These are phyloP conservation scores for Xanthoconium separans DNA, from an alignment of 1,284 basidiomycete species.

Conservation along the genomic window DNA sequence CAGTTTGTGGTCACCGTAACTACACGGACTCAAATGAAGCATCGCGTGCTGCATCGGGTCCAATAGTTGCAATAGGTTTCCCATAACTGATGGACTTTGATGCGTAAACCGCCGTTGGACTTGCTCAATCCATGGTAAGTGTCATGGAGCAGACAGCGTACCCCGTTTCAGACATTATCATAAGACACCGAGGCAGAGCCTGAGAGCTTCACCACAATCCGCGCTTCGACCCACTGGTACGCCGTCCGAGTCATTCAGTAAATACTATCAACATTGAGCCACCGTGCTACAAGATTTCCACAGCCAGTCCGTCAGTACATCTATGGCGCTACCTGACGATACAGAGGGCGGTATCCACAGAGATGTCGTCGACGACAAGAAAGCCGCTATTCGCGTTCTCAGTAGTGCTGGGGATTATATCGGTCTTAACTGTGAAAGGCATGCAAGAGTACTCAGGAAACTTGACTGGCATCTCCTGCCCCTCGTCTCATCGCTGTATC, in stretches of 20 bases:
- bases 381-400: background rate
- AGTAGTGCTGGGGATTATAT: background rate
- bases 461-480: conserved; percentile 49
- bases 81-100: background rate
- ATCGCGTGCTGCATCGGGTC: background rate
- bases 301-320: too few relatives aligned
- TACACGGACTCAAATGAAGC: too few relatives aligned
- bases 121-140: background rate
- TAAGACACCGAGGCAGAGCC: background rate
- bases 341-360: background rate
- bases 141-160: background rate
- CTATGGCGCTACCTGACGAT: background rate
- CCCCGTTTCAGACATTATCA: conserved; percentile 14
- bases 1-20: too few relatives aligned
- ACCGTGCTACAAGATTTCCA: too few relatives aligned
- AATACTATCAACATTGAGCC: too few relatives aligned
- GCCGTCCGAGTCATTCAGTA: background rate
- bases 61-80: background rate
- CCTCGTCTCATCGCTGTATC: conserved; percentile 50
- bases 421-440: conserved; percentile 23
- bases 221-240: background rate
- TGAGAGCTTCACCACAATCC: background rate
- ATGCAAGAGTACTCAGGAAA: conserved; percentile 40
- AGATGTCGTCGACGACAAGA: background rate
- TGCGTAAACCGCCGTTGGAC: conserved; percentile 4